A percentile compares a stretch with the other conserved stretches of the same genome.
phyloP scores from a whole-genome alignment of 2,329 filamentous ascomycete genomes.

The Paracoccidioides lutzii region DNA sequence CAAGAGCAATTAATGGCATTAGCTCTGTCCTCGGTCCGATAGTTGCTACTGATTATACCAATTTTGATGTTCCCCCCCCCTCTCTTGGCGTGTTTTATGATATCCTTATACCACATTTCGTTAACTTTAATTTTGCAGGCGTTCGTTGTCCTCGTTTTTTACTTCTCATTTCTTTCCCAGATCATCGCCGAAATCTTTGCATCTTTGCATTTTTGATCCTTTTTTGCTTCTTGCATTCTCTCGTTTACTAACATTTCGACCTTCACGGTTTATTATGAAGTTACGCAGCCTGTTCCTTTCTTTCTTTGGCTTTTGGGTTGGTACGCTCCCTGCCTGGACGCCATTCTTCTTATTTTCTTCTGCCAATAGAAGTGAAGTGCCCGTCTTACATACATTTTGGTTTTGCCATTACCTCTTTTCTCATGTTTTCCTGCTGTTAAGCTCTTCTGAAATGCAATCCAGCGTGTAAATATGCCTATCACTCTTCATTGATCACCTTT shows the following conservation, averaged over 20 bases:
- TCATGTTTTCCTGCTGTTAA: background rate
- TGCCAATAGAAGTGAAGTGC: background rate
- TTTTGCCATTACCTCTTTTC: background rate
- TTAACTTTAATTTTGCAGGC: background rate
- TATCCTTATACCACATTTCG: background rate
- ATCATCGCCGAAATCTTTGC: background rate
- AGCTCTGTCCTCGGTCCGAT: background rate
- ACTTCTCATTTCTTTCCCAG: background rate
- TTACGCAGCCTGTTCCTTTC: constrained; percentile 3
- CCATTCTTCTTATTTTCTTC: background rate
- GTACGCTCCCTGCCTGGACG: background rate
- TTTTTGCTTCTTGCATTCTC: background rate
- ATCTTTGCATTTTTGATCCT: background rate
- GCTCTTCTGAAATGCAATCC: background rate
- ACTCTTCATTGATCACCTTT: background rate
- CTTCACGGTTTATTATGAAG: background rate
- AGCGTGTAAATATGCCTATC: background rate
- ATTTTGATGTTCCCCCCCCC: background rate
- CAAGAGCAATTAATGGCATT: constrained; percentile 8
- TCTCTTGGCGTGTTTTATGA: background rate
- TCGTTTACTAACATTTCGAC: background rate
- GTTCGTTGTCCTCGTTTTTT: background rate
- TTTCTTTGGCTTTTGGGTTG: background rate
- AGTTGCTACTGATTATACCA: background rate
- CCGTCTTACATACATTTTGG: too few species aligned